Percentiles rank a stretch among this genome's conserved stretches.
These are phyloP conservation scores for Acacia crassicarpa DNA, from an alignment of 306 rosid species.

Conservation along the genomic window DNA sequence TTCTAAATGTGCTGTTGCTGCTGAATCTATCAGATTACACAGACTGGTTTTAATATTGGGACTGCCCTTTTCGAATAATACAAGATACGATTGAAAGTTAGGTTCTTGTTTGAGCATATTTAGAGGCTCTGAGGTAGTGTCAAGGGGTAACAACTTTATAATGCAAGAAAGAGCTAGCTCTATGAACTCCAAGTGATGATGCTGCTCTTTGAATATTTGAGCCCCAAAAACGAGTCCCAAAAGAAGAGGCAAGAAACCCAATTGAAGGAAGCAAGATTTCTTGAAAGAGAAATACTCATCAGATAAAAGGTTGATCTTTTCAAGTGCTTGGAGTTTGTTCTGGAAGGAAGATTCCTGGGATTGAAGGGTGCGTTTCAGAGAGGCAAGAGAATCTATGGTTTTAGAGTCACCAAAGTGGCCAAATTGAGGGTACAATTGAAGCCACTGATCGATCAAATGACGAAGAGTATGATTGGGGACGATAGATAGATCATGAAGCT, in stretches of 20 bases:
- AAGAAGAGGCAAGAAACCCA: conserved; percentile 71
- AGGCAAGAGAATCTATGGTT: conserved; percentile 45
- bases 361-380: conserved; percentile 51
- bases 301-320: conserved; percentile 39
- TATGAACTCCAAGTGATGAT: conserved; percentile 33
- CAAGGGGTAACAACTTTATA: conserved; percentile 44
- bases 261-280: conserved; percentile 52
- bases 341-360: conserved; percentile 42
- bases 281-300: conserved; percentile 44
- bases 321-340: conserved; percentile 55
- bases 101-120: conserved; percentile 52
- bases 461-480: conserved; percentile 87
- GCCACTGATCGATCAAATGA: conserved; percentile 76
- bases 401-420: conserved; percentile 35
- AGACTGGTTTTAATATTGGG: conserved; percentile 44
- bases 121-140: conserved; percentile 40
- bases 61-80: conserved; percentile 53
- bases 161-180: conserved; percentile 62
- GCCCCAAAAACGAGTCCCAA: conserved; percentile 56
- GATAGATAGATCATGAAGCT: conserved; percentile 66
- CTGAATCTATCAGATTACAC: conserved; percentile 53
- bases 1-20: conserved; percentile 45
- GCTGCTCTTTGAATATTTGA: conserved; percentile 28
- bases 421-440: conserved; percentile 43
- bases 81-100: conserved; percentile 39